Conservation (phyloP, 768 basidiomycete species). For the Cubamyces lactineus region DNA sequence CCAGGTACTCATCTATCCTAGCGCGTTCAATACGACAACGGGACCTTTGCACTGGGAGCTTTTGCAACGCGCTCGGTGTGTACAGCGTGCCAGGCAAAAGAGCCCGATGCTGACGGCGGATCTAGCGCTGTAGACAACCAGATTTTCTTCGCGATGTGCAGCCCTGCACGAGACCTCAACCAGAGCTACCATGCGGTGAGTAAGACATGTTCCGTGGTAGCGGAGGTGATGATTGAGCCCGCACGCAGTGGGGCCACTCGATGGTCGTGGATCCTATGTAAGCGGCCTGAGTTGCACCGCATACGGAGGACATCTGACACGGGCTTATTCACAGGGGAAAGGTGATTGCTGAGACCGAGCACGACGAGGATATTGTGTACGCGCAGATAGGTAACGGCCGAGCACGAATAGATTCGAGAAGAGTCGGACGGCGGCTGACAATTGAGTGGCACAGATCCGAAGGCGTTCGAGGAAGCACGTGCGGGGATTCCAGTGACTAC, state of each 20-base stretch:
- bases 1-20: conserved; percentile 87
- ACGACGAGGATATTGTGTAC: conserved; percentile 79
- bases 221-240: not conserved
- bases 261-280: conserved; percentile 91
- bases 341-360: conserved; percentile 71
- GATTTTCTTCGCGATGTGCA: conserved; percentile 95
- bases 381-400: conserved; percentile 73
- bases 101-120: not conserved
- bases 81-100: not conserved
- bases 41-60: conserved; percentile 97
- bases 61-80: conserved; percentile 81
- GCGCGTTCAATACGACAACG: conserved; percentile 94
- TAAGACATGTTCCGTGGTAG: conserved; percentile 2
- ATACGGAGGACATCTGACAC: not conserved
- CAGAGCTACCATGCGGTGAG: conserved; percentile 89
- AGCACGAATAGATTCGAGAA: not conserved
- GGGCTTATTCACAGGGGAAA: conserved; percentile 58
- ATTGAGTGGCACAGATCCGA: conserved; percentile 52
- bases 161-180: conserved; percentile 83
- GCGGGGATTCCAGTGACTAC: conserved; percentile 88
- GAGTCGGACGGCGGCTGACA: conserved; percentile 2
- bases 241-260: conserved; percentile 80
- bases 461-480: conserved; percentile 65
- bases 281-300: conserved; percentile 30
- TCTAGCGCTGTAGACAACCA: conserved; percentile 93